A percentile compares a stretch with the other conserved stretches of the same genome.
Conservation (phyloP, 495 filamentous ascomycete genomes). For the Annulohypoxylon maeteangense region DNA sequence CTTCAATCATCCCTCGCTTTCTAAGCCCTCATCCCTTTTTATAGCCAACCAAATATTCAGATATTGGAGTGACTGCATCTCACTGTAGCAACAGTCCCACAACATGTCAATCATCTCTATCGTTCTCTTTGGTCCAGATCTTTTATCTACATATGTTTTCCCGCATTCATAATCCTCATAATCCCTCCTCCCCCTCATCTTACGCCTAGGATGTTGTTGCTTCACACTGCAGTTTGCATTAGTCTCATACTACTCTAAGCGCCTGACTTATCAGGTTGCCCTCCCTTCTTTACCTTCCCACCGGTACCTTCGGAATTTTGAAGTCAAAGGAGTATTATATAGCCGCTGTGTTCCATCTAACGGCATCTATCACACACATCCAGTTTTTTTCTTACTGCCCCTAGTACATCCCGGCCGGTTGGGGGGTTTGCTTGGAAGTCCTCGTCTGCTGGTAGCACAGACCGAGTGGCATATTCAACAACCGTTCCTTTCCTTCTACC, state of each 20-base stretch:
- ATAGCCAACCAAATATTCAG: conserved; percentile 48
- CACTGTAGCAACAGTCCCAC: conserved; percentile 26
- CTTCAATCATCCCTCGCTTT: conserved; percentile 44
- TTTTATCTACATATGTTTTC: conserved; percentile 22
- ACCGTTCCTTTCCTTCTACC: conserved; percentile 17
- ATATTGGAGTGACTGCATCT: conserved; percentile 39
- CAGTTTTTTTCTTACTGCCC: conserved; percentile 15
- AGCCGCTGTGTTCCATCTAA: conserved; percentile 34
- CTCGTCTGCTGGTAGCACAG: conserved; percentile 31
- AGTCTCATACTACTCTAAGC: conserved; percentile 33
- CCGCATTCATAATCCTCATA: conserved; percentile 47
- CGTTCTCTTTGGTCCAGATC: conserved; percentile 35
- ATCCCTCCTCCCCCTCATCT: conserved; percentile 43
- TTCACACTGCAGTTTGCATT: conserved; percentile 42
- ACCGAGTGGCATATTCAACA: conserved; percentile 22
- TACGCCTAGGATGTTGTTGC: conserved; percentile 32
- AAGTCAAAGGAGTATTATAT: conserved; percentile 41
- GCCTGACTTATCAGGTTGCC: conserved; percentile 24
- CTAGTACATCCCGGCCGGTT: conserved; percentile 27
- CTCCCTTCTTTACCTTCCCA: conserved; percentile 26
- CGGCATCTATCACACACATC: conserved; percentile 19
- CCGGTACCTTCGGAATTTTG: conserved; percentile 19
- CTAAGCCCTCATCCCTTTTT: conserved; percentile 44
- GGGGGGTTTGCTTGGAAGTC: conserved; percentile 34
- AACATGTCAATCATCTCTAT: conserved; percentile 26